Conservation (phyloP, 495 filamentous ascomycete species). For the Penicillium paxilli region DNA sequence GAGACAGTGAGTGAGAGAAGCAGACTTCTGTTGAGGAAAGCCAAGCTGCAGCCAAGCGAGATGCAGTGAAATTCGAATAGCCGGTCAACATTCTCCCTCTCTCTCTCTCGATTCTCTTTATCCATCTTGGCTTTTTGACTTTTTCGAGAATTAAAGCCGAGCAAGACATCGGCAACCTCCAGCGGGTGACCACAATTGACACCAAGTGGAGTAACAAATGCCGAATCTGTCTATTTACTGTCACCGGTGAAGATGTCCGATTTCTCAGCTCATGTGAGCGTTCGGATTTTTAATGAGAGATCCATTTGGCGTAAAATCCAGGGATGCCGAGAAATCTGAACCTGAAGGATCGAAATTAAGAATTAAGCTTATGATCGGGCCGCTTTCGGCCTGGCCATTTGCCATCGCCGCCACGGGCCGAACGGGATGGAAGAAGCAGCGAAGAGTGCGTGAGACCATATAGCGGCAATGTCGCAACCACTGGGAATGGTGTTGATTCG, state of each 20-base stretch:
- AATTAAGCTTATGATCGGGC: conserved; percentile 8
- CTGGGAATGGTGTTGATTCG: too few relatives aligned
- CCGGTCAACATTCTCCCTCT: neutral
- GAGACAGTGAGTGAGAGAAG: neutral
- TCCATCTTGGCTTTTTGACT: neutral
- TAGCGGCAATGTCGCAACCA: neutral
- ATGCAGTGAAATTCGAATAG: neutral
- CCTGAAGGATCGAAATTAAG: neutral
- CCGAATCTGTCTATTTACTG: conserved; percentile 8
- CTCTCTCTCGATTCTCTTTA: neutral
- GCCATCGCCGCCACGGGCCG: neutral
- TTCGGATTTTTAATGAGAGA: neutral
- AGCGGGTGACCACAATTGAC: neutral
- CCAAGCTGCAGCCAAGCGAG: neutral
- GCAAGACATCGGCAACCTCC: neutral
- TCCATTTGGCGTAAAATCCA: neutral
- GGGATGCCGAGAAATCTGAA: neutral
- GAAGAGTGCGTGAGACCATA: neutral
- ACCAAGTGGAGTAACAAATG: conserved; percentile 12
- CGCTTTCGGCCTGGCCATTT: conserved; percentile 6
- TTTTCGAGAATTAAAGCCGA: neutral
- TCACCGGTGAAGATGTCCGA: conserved; percentile 12
- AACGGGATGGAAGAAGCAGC: neutral
- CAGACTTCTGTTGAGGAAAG: neutral
- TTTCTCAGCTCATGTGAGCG: neutral